Base-by-base conservation (phyloP, 2,329 filamentous ascomycete genomes). In the Claviceps digitariae region DNA sequence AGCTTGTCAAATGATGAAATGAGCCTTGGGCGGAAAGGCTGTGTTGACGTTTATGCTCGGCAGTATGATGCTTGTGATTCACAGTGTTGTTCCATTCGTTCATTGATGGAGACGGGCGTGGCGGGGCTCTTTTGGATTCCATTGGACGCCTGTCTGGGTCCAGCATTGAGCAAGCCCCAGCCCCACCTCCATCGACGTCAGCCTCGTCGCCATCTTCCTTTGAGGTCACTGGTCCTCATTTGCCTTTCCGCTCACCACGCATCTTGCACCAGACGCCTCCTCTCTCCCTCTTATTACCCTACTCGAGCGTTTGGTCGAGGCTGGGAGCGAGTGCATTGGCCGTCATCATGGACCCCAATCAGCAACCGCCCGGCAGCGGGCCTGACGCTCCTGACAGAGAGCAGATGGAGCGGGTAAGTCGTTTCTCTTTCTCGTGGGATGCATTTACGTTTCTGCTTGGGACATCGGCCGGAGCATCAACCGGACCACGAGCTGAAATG, bases 361-460 rank as follows among this genome's bases (percentile, higher is more conserved):
- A 74, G 54, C 69, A 71, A 58, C 67, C 64, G 21, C 65, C 68
- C 23, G 66, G 66, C 58, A 61, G 64, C 45, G 67, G 67, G 59
- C 69, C 69, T 49, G 78, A 80, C 60, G 77, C 74, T 55, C 77
- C 77, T 23, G 76, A 80, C 60, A 73, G 75, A 62, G 75, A 79
- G 63, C 78, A 76, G 63, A 80, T 80, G 76, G 76, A 78, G 56
- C 73, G 78, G 72, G 76, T 73, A 64, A 62, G 66, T 27, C 1
- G 5, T 27, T 25, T 56, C 21, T 47, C 7, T 17, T 7, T 34
- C n/a, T n/a, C n/a, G n/a, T n/a, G 10, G n/a, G 17, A 17, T 38
- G 21, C 31, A 9, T 21, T 21, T 29, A 7, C 17, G 10, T 17
- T 27, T 46, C 34, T 40, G 20, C 23, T 45, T 5, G 29, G 34